Evolutionary conservation across 1,284 basidiomycete genomes (phyloP).

Genomic region (Ustilago tritici): DNA sequence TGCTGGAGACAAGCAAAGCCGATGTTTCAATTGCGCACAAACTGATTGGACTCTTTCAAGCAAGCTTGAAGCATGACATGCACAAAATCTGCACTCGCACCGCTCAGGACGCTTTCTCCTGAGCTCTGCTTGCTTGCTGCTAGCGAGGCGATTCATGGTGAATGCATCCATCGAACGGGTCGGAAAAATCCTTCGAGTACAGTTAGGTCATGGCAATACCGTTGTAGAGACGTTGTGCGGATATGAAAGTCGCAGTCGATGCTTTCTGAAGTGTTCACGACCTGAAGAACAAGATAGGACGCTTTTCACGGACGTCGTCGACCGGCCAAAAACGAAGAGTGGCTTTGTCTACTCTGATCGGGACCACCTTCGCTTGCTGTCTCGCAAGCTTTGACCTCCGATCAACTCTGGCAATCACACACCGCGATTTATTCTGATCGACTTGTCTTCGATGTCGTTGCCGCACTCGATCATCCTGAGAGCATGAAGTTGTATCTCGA

Average conservation of each 20-base stretch:
- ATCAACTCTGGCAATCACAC: not conserved
- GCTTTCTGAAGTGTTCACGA: not conserved
- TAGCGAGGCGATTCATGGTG: not conserved
- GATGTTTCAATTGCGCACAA: conserved; percentile 43
- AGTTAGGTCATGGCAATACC: not conserved
- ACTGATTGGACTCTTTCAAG: conserved; percentile 28
- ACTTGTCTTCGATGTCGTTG: not conserved
- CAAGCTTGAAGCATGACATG: not conserved
- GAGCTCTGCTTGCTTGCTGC: not conserved
- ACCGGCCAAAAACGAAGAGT: conserved; percentile 1
- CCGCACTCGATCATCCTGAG: not conserved
- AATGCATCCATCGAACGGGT: not conserved
- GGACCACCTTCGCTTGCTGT: not conserved
- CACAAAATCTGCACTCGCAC: not conserved
- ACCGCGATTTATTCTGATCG: not conserved
- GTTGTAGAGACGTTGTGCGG: not conserved
- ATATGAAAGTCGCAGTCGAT: not conserved
- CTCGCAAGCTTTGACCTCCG: conserved; percentile 10
- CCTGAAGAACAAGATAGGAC: not conserved
- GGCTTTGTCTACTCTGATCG: conserved; percentile 2
- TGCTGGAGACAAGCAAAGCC: conserved; percentile 25
- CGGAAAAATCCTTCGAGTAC: not conserved
- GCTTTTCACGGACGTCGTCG: conserved; percentile 32
- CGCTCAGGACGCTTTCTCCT: not conserved
- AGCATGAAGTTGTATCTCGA: not conserved